Evolutionary conservation across 306 rosid genomes (phyloP), one percentile per base, ranked within the genome.

Genomic region (Prunus padus): DNA sequence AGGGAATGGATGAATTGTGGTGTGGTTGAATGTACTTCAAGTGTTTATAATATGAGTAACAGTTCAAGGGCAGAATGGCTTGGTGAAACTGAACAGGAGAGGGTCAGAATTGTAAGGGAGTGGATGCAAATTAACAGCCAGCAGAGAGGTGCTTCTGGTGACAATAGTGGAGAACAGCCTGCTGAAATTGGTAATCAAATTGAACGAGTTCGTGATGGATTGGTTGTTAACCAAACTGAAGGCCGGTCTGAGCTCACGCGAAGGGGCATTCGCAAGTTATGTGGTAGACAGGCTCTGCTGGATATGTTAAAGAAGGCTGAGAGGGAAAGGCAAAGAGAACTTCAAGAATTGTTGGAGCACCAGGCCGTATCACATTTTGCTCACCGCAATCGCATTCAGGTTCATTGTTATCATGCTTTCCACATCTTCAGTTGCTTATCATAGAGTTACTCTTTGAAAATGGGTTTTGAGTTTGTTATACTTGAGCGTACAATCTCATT

Each of bases 301-400:
- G 99, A 92, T 84, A 96, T 96, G 97, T 78, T 92, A 28, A 92
- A 87, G 87, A 92, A 80, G 84, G 88, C 92, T 77, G 90, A 85
- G 87, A 84, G 77, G 82, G 96, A 90, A 76, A 92, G 99, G 70
- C 90, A 87, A 72, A 74, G 81, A 55, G 98, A 96, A 79, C 85
- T 90, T 84, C 91, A 88, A 77, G 89, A 77, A 51, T 86, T 96
- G 84, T 82, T 80, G 67, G 90, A 88, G 80, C 92, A 78, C 56
- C 87, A 78, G 52, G 87, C 89, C 4, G 99, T 96, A 71, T 89
- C 99, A 42, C 87, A 83, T 77, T 96, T 96, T 61, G 83, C 96
- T 81, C 99, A 96, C 80, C 97, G 97, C 76, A 92, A 96, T 80
- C 97, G 99, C 76, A 96, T 96, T 79, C 99, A 95, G 97, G 99